A percentile compares a stretch with the other conserved stretches of the same genome.
Evolutionary conservation across 2,329 filamentous ascomycete species (phyloP).

Genomic region (Akanthomyces dipterigenus): DNA sequence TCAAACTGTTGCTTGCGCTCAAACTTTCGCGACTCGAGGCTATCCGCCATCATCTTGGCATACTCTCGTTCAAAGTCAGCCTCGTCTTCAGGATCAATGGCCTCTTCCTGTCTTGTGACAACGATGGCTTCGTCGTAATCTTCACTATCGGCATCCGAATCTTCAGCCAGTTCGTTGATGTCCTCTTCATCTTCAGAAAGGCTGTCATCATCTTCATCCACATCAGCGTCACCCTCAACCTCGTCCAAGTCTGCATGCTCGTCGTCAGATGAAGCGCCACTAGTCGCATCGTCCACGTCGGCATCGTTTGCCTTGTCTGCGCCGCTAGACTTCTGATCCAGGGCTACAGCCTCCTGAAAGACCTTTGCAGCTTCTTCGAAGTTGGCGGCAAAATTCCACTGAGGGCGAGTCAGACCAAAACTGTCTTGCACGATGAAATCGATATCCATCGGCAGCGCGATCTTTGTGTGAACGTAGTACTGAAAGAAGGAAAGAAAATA

Average conservation of each 20-base stretch:
- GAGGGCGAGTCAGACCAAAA: conserved; percentile 74
- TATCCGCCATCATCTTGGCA: conserved; percentile 97
- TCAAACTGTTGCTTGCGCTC: conserved; percentile 93
- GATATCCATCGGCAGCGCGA: conserved; percentile 88
- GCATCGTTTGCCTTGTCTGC: conserved; percentile 61
- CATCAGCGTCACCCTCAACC: conserved; percentile 53
- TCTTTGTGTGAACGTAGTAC: conserved; percentile 92
- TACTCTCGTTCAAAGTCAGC: conserved; percentile 97
- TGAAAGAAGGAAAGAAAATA: conserved; percentile 97
- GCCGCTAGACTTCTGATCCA: conserved; percentile 78
- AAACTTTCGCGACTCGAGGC: conserved; percentile 89
- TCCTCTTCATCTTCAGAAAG: conserved; percentile 55
- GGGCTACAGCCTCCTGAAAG: conserved; percentile 81
- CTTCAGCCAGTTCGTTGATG: conserved; percentile 42
- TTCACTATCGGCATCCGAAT: conserved; percentile 50
- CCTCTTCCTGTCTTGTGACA: conserved; percentile 83
- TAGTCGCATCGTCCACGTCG: conserved; percentile 68
- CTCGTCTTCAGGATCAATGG: conserved; percentile 86
- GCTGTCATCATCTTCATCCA: conserved; percentile 51
- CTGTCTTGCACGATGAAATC: conserved; percentile 95
- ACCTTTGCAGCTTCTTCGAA: conserved; percentile 75
- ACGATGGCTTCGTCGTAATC: conserved; percentile 78
- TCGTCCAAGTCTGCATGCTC: conserved; percentile 63
- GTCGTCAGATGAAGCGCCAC: conserved; percentile 68
- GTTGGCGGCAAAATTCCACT: conserved; percentile 82